Percentiles rank a stretch among this genome's conserved stretches.
Evolutionary conservation across 345 rosid genomes (phyloP).

Genomic region (Balakata baccata): DNA sequence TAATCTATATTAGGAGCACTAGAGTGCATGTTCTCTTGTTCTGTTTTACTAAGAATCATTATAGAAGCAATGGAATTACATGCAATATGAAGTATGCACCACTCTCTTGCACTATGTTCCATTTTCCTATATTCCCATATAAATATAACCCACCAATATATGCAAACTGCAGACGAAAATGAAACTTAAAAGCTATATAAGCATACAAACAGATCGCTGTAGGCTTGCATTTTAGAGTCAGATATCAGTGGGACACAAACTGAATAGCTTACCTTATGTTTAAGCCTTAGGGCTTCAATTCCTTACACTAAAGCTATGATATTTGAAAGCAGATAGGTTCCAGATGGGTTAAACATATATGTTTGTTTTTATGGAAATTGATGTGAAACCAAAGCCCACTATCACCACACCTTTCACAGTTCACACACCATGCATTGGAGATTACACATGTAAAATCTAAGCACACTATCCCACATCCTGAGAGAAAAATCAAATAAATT

Average conservation of each 20-base stretch:
- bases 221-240: not conserved
- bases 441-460: not conserved
- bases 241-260: not conserved
- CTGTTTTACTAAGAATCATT: not conserved
- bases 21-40: not conserved
- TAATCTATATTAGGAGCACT: not conserved
- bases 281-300: not conserved
- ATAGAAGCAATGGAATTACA: not conserved
- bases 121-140: not conserved
- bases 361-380: not conserved
- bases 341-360: not conserved
- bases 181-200: not conserved
- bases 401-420: not conserved
- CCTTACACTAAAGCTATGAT: not conserved
- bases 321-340: not conserved
- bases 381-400: not conserved
- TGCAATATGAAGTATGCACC: not conserved
- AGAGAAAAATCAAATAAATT: not conserved
- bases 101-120: not conserved
- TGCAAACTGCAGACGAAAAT: not conserved
- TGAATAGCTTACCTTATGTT: not conserved
- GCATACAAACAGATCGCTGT: not conserved
- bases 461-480: not conserved
- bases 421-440: not conserved
- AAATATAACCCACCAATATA: not conserved